Evolutionary conservation across 2,329 filamentous ascomycete species (phyloP), one percentile per base, ranked within the genome.

Genomic region (Monosporascus sp.): DNA sequence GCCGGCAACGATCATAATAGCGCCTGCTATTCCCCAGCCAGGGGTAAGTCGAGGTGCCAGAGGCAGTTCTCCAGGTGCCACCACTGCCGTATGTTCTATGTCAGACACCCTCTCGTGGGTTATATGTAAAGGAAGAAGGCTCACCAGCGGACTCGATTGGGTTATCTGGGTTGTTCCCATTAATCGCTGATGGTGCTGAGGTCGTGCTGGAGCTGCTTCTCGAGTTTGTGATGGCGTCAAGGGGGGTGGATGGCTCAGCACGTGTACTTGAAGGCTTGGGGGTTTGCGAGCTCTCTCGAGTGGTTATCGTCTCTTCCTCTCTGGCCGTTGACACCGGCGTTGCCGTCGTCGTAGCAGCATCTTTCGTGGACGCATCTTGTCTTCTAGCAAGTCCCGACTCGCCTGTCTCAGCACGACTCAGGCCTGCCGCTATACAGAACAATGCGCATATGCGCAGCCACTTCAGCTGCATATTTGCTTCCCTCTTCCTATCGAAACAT

Each of bases 11-110:
- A 97, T 77, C 55, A 97, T 76, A 49, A 97, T 75, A 20, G 86
- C 81, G 24, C 92, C 93, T 37, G 85, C 86, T 48, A 97, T 81
- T 3, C 85, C 89, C 71, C 90, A 85, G 41, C 86, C 91, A 3
- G 93, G 91, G 2, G 91, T 96, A 48, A 97, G 78, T 52, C 70
- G 72, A 0, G 93, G 91, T 24, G 81, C 64, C 37, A 96, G 74
- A 0, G 93, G 93, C 18, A 97, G 77, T 49, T 80, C 67, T 46
- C 78, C 79, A 5, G 65, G 67, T 3, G 74, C 70, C 47, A 82
- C 72, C 2, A 74, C 76, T 31, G 65, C 78, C 81, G 55, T 26
- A 18, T 41, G 22, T 38, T 40, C n/a, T 3, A 38, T 24, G 53
- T 55, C 48, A 54, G 52, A 55, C 43, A 28, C 20, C 54, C 28